Evolutionary conservation across 1,284 basidiomycete species (phyloP).

Genomic region (Trichosporon inkin): DNA sequence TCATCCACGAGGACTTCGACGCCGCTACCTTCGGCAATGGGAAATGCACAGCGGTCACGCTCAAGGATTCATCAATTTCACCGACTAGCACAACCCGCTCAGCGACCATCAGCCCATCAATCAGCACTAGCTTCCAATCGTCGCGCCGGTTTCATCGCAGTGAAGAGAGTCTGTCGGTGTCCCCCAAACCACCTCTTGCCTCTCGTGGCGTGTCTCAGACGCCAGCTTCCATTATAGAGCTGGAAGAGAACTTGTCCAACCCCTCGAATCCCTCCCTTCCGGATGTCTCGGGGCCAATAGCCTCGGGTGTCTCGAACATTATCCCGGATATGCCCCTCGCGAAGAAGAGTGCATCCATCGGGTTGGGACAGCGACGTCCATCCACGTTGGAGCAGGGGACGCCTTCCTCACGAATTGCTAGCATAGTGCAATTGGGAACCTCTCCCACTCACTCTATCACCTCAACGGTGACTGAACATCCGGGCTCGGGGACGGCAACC

Average conservation of each 20-base stretch:
- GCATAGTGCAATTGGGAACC: constrained; percentile 12
- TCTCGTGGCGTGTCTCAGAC: constrained; percentile 12
- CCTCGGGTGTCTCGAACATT: constrained; percentile 6
- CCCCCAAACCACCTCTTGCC: constrained; percentile 5
- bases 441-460: constrained; percentile 18
- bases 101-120: constrained; percentile 4
- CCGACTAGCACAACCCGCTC: constrained; percentile 11
- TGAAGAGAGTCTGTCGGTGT: constrained; percentile 17
- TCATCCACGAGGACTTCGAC: constrained; percentile 38
- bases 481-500: constrained; percentile 38
- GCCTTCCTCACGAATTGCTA: constrained; percentile 15
- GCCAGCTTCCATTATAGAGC: constrained; percentile 9
- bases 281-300: constrained; percentile 6
- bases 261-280: constrained; percentile 11
- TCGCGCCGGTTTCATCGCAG: constrained; percentile 31
- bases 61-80: constrained; percentile 6
- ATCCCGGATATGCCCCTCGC: constrained; percentile 18
- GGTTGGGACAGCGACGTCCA: background rate
- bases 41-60: background rate
- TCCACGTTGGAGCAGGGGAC: constrained; percentile 13
- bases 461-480: constrained; percentile 11
- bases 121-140: constrained; percentile 41
- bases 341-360: background rate
- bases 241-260: constrained; percentile 15
- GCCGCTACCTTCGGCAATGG: constrained; percentile 30